Evolutionary conservation across 306 rosid species (phyloP).

Genomic region (Casuarina glauca): DNA sequence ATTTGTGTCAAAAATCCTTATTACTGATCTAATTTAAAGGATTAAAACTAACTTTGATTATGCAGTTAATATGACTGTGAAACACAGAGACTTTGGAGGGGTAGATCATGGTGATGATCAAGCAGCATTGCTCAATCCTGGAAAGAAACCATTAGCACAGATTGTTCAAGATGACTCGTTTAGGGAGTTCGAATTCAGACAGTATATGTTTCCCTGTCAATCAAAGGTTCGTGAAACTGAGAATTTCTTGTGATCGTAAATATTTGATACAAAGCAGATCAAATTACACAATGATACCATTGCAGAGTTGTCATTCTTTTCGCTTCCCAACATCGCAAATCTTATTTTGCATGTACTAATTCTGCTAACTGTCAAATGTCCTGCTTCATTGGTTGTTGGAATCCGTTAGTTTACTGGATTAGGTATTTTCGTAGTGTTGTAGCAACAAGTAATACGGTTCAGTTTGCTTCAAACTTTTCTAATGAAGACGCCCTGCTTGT

Average conservation of each 20-base stretch:
- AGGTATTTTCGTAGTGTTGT: conserved; percentile 15
- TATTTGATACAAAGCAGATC: conserved; percentile 20
- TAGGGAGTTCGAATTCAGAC: conserved; percentile 97
- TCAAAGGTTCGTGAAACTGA: conserved; percentile 65
- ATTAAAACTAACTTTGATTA: conserved; percentile 22
- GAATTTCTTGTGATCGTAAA: conserved; percentile 20
- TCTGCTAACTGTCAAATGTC: neutral
- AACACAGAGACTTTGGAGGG: conserved; percentile 89
- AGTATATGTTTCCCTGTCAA: conserved; percentile 92
- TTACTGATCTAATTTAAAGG: conserved; percentile 29
- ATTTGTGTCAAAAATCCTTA: neutral
- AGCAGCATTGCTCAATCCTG: conserved; percentile 76
- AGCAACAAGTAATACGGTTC: neutral
- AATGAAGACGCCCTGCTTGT: neutral
- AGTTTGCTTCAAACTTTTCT: neutral
- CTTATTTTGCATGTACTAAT: neutral
- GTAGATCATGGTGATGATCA: conserved; percentile 87
- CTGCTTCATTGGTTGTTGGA: conserved; percentile 22
- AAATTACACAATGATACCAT: conserved; percentile 18
- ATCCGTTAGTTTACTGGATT: conserved; percentile 8
- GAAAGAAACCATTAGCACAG: conserved; percentile 78
- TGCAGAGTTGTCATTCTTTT: conserved; percentile 12
- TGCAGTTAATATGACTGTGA: conserved; percentile 74
- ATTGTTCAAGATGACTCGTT: conserved; percentile 95
- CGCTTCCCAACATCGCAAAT: conserved; percentile 18